Conservation (phyloP, 225 moss, liverwort and hornwort genomes). For the Climacium dendroides region DNA sequence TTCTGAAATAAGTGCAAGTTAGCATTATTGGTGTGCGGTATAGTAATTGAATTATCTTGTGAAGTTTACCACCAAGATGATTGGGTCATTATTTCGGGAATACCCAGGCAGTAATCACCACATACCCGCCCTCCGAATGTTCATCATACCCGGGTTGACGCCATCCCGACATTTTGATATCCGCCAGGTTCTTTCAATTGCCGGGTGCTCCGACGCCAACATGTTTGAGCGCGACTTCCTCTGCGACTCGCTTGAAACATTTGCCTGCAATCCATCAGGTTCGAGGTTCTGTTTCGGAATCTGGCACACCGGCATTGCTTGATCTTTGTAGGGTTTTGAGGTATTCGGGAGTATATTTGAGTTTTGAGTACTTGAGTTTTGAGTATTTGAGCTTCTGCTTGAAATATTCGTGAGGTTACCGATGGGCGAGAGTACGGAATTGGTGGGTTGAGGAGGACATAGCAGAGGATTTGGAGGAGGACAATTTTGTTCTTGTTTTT, state of each 20-base stretch:
- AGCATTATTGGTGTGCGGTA: neutral
- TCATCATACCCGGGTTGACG: neutral
- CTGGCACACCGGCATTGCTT: neutral
- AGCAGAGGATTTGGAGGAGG: neutral
- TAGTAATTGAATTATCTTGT: no score
- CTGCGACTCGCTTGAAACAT: neutral
- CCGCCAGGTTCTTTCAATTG: neutral
- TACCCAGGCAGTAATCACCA: neutral
- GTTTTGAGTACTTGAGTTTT: neutral
- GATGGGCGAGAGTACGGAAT: neutral
- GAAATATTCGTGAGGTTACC: neutral
- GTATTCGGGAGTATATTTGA: neutral
- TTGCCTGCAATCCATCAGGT: neutral
- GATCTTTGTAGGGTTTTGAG: neutral
- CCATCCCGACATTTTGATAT: neutral
- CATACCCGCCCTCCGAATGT: neutral
- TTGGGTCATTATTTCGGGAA: no score
- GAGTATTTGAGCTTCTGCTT: neutral
- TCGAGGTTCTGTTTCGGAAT: neutral
- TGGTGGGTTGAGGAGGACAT: neutral
- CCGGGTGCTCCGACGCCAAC: neutral
- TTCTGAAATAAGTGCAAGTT: neutral
- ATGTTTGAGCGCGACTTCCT: neutral
- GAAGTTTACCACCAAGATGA: no score
- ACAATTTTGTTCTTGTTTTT: no score